Base-by-base conservation (phyloP, 208 protist genomes). In the Tetramitus jugosus region DNA sequence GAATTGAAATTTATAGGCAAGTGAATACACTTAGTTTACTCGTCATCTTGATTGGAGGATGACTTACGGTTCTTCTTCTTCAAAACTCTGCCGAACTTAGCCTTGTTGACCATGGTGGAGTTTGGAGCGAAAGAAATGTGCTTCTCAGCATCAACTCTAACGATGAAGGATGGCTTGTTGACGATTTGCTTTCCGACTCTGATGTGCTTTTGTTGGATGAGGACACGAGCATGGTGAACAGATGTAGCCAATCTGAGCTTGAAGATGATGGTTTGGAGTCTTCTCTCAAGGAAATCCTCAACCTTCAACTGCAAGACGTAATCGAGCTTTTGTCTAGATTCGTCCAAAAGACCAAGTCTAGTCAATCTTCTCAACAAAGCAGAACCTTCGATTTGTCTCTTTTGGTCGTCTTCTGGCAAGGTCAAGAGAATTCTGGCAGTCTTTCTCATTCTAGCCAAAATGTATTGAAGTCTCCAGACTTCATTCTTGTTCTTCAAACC, bases 101-200 rank as follows among this genome's bases (percentile, higher is more conserved):
- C 20, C 14, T 10, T 26, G 49, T 56, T 10, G n/a, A n/a, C n/a
- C 14, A 97, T 93, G 76, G 97, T 91, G 35, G 93, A 98, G 80
- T 86, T 94, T 68, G 96, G 92, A 39, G 95, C 83, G 82, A 98
- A 97, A 81, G 96, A 93, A 84, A 99, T 98, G 91, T 99, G 96
- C 86, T 98, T 98, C 90, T 99, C 92, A 74, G 87, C 94, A 86
- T 96, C 95, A 65, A 97, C 90, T 84, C 97, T 95, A 65, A 99
- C 98, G 39, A 98, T 94, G 90, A 99, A 99, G 53, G 95, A 98
- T 49, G 98, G 97, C 77, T 98, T 94, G 83, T 97, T 97, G 52
- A 99, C 98, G 82, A 99, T 93, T 91, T 99, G 98, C 88, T 98
- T 98, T 80, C 97, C 97, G 71, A 99, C 97, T 74, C 95, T 91